Conservation (phyloP, 257 asterid species). For the Mentha longifolia region DNA sequence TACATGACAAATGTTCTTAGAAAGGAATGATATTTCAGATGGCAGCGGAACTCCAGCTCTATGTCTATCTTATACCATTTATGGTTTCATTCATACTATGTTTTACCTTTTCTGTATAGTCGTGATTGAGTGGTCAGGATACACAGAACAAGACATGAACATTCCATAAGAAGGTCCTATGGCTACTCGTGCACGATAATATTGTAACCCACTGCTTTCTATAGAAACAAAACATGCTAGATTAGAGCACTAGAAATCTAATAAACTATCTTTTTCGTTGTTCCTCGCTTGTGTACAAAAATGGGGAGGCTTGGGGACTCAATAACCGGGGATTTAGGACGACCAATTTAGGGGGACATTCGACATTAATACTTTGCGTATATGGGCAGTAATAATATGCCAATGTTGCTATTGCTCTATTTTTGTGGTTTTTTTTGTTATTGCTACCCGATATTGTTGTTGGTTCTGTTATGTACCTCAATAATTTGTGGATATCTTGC, state of each 20-base stretch:
- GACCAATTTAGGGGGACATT: neutral
- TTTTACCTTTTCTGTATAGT: too few relatives aligned
- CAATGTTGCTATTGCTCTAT: neutral
- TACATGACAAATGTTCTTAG: too few relatives aligned
- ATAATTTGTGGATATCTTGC: slow-evolving; percentile 45
- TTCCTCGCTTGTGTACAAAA: neutral
- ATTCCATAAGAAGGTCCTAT: too few relatives aligned
- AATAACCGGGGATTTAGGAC: neutral
- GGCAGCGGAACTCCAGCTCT: neutral
- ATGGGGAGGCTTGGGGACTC: neutral
- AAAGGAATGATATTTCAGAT: neutral
- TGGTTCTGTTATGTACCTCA: slow-evolving; percentile 29
- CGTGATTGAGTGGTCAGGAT: too few relatives aligned
- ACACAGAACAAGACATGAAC: too few relatives aligned
- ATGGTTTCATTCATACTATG: too few relatives aligned
- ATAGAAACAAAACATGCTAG: too few relatives aligned
- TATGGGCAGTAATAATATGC: neutral
- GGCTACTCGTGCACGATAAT: too few relatives aligned
- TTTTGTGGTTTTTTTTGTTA: neutral
- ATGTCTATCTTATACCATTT: too few relatives aligned
- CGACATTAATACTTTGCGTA: neutral
- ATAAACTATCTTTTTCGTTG: slow-evolving; percentile 12
- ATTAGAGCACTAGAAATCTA: too few relatives aligned
- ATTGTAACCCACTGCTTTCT: too few relatives aligned
- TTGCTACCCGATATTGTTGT: slow-evolving; percentile 21